Percentiles rank a stretch among this genome's conserved stretches.
Conservation (phyloP, 1,284 basidiomycete species). For the Rhodotorula sp. region DNA sequence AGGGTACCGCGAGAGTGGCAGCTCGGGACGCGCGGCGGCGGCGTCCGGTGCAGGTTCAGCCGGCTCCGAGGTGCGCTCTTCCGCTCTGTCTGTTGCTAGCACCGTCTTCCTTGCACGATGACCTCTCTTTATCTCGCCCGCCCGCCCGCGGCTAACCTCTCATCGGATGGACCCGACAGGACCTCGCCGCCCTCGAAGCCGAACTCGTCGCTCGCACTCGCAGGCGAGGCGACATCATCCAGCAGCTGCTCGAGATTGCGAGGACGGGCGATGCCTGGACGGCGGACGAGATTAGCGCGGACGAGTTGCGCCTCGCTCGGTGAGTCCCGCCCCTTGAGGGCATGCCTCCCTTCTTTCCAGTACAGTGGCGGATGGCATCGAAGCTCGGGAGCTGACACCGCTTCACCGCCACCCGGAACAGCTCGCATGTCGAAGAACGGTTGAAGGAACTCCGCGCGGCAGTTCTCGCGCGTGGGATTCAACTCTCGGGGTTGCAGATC, state of each 20-base stretch:
- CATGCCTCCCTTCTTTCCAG: neutral
- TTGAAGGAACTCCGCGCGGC: constrained; percentile 10
- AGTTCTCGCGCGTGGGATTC: neutral
- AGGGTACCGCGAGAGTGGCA: too few species aligned
- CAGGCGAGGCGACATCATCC: constrained; percentile 15
- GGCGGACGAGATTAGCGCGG: constrained; percentile 3
- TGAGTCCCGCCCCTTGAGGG: neutral
- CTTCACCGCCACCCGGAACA: neutral
- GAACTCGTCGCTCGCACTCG: constrained; percentile 16
- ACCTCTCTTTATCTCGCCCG: neutral
- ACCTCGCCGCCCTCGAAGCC: neutral
- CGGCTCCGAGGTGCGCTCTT: neutral
- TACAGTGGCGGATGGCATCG: too few species aligned
- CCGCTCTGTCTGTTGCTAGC: neutral
- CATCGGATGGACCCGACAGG: neutral
- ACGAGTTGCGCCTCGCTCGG: constrained; percentile 19
- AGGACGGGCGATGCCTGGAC: constrained; percentile 3
- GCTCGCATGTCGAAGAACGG: constrained; percentile 23
- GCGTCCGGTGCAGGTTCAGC: too few species aligned
- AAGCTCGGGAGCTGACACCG: too few species aligned
- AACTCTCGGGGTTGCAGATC: constrained; percentile 9
- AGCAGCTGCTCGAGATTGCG: constrained; percentile 28
- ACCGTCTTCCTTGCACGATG: neutral
- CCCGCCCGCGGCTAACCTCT: neutral
- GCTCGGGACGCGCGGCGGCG: neutral